phyloP scores from a whole-genome alignment of 768 basidiomycete genomes.

The Ramaria rubella region DNA sequence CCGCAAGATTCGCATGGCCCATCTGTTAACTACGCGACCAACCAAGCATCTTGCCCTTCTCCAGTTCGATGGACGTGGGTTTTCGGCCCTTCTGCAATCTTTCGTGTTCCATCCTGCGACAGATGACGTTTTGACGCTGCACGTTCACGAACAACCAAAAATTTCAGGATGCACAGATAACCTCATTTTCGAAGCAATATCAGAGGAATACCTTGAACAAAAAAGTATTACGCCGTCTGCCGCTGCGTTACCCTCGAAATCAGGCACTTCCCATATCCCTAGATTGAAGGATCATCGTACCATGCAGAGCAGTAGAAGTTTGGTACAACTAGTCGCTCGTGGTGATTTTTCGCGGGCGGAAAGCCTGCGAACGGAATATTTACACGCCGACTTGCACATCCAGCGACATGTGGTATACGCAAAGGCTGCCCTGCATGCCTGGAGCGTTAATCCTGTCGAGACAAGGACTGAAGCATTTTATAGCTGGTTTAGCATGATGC shows the following conservation, averaged over 20 bases:
- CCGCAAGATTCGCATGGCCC: no score
- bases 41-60: not conserved
- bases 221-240: not conserved
- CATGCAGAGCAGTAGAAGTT: not conserved
- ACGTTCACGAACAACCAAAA: not conserved
- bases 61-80: not conserved
- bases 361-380: slow-evolving; percentile 1
- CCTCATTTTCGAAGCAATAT: not conserved
- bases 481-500: slow-evolving; percentile 6
- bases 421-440: slow-evolving; percentile 7
- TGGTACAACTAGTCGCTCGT: not conserved
- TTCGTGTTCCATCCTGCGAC: not conserved
- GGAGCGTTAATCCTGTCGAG: not conserved
- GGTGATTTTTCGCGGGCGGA: slow-evolving; percentile 6
- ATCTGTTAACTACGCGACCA: no score
- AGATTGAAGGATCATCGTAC: slow-evolving; percentile 2
- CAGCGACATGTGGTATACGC: slow-evolving; percentile 5
- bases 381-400: not conserved
- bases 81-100: not conserved
- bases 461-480: slow-evolving; percentile 8
- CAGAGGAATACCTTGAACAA: not conserved
- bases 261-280: not conserved
- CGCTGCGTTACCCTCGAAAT: not conserved
- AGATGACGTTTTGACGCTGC: not conserved
- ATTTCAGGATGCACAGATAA: not conserved